Base-by-base conservation (phyloP, 768 basidiomycete genomes). In the Phlebiopsis gigantea region DNA sequence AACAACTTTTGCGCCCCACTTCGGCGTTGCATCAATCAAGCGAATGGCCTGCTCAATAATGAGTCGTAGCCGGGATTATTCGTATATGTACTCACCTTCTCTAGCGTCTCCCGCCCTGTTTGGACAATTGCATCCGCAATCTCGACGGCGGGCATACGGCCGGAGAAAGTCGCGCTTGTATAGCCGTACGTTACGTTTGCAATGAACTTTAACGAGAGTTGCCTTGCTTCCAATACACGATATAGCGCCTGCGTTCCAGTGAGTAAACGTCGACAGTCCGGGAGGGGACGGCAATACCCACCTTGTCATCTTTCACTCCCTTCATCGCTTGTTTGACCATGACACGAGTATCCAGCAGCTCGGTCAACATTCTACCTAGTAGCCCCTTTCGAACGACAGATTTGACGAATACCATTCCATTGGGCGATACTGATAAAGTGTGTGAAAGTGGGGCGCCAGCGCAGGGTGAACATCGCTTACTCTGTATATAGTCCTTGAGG, bases 311-410 rank as follows among this genome's bases (percentile, higher is more conserved):
- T 48, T 81, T 82, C 7, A 79, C 79, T 22, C 78, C 74, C 69
- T 98, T 98, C 94, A 97, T 94, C 2, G 91, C 93, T 61, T 93
- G 88, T 68, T 98, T 99, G 24, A 99, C 89, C 97, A 99, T 98
- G 4, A 98, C 91, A 53, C 97, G 79, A 17, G 96, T 98, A 52
- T 98, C 92, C 60, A 99, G 74, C 2, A 98, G 75, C 70, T 99
- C 97, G 3, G 79, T 80, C 60, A 99, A 75, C 96, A 99, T 98
- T 58, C 95, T 85, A 2, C 85, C 84, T 9, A 99, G 75, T 5
- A 97, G 77, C 17, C 93, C 93, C 66, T 84, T 87, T 21, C 97
- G 82, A 2, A 98, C 86, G 46, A 79, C 77, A 0, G 85, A 77
- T 65, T 96, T 97, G 57, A 93, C 88, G 68, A 93, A 99, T 73